Conservation (phyloP, 345 rosid species). For the Cardamine resedifolia region DNA sequence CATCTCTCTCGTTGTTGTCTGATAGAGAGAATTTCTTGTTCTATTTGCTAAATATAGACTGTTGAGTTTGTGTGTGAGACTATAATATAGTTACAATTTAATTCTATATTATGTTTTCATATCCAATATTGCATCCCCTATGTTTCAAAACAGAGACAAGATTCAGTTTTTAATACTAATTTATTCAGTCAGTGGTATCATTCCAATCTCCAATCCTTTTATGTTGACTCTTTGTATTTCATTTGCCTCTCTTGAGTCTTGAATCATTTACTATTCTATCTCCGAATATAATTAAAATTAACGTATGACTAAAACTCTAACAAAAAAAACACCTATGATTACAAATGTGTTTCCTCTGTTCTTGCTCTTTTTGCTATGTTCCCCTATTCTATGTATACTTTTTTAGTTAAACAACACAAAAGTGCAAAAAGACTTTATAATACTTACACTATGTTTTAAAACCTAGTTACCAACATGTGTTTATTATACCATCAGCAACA, state of each 20-base stretch:
- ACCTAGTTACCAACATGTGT: neutral
- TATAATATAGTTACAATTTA: neutral
- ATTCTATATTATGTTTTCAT: neutral
- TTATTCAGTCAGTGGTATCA: neutral
- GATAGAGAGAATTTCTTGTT: neutral
- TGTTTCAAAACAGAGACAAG: neutral
- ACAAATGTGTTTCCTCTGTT: neutral
- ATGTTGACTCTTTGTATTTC: neutral
- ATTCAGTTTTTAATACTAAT: too few relatives aligned
- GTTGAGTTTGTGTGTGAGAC: neutral
- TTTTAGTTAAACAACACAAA: neutral
- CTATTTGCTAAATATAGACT: neutral
- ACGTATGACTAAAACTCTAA: too few relatives aligned
- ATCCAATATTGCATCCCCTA: neutral
- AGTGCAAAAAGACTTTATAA: neutral
- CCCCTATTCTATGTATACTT: neutral
- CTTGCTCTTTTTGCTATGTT: constrained; percentile 13
- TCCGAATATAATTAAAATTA: too few relatives aligned
- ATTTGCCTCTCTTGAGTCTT: neutral
- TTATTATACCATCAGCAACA: neutral
- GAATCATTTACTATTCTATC: neutral
- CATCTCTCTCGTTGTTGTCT: neutral
- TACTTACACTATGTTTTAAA: neutral
- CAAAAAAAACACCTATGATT: too few relatives aligned
- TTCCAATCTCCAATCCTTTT: neutral